Percentiles rank a stretch among this genome's conserved stretches.
Evolutionary conservation across 192 early-diverging fungal genomes (phyloP).

Genomic region (Backusella mclennaniae): DNA sequence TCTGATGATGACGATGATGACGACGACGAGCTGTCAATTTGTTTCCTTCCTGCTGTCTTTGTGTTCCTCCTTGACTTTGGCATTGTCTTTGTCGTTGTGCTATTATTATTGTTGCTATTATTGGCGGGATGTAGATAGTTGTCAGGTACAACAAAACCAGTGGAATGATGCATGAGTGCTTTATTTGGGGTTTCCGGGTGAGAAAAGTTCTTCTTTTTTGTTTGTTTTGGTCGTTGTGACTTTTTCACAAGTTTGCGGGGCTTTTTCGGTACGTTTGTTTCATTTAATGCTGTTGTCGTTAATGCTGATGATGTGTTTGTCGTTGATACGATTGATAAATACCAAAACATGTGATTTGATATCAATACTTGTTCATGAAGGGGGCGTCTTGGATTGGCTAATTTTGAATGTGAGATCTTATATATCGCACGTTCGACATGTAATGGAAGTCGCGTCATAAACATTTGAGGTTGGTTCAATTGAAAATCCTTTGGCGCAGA

Average conservation of each 20-base stretch:
- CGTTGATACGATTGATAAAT: slow-evolving; percentile 58
- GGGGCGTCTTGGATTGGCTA: slow-evolving; percentile 74
- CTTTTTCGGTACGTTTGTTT: slow-evolving; percentile 14
- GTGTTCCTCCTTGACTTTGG: too few relatives aligned
- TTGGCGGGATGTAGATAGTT: slow-evolving; percentile 23
- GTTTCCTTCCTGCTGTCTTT: neutral
- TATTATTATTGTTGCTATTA: neutral
- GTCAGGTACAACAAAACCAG: slow-evolving; percentile 31
- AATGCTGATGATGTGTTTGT: neutral
- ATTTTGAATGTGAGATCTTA: slow-evolving; percentile 69
- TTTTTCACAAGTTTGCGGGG: slow-evolving; percentile 19
- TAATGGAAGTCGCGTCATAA: slow-evolving; percentile 57
- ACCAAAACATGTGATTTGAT: slow-evolving; percentile 85
- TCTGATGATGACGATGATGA: slow-evolving; percentile 2
- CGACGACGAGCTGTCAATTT: neutral
- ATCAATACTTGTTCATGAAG: slow-evolving; percentile 72
- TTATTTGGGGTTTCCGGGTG: neutral
- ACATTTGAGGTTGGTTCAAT: slow-evolving; percentile 20
- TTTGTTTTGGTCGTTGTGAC: neutral
- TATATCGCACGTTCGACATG: slow-evolving; percentile 79
- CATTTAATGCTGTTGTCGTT: slow-evolving; percentile 27
- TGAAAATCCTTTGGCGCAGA: slow-evolving; percentile 21
- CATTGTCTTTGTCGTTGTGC: neutral
- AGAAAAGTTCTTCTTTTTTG: neutral
- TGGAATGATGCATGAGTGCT: slow-evolving; percentile 2